These are phyloP conservation scores for Nematocida ausubeli DNA, from an alignment of 371 early-diverging fungal species.

Conservation along the genomic window DNA sequence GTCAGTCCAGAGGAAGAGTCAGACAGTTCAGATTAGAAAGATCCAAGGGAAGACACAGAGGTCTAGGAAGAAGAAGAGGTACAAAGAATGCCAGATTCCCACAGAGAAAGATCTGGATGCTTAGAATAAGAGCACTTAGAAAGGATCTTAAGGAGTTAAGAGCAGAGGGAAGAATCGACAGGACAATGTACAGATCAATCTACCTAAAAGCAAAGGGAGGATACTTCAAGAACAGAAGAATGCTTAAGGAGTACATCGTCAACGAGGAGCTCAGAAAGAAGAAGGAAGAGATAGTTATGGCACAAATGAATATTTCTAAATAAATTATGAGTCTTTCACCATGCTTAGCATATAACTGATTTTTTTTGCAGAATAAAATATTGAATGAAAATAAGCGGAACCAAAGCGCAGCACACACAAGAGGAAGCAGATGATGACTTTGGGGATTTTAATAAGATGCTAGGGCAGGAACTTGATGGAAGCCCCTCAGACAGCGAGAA, in stretches of 20 bases:
- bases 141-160: conserved; percentile 92
- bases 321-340: neutral
- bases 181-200: conserved; percentile 90
- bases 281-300: conserved; percentile 88
- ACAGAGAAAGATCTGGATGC: conserved; percentile 91
- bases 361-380: neutral
- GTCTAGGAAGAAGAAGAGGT: conserved; percentile 94
- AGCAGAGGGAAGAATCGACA: conserved; percentile 81
- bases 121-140: conserved; percentile 93
- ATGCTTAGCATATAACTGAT: neutral
- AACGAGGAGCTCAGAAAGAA: conserved; percentile 75
- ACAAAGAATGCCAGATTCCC: conserved; percentile 98
- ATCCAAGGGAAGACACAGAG: conserved; percentile 95
- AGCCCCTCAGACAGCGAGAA: neutral
- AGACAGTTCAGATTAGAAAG: conserved; percentile 84
- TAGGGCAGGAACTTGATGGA: neutral
- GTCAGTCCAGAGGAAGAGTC: conserved; percentile 88
- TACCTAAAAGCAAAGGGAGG: conserved; percentile 99
- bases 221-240: conserved; percentile 99
- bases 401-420: neutral
- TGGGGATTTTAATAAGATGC: neutral
- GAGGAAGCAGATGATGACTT: neutral
- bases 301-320: conserved; percentile 70
- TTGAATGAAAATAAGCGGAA: neutral
- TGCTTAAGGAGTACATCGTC: conserved; percentile 96